Base-by-base conservation (phyloP, 2,329 filamentous ascomycete species). In the Aureobasidium namibiae region DNA sequence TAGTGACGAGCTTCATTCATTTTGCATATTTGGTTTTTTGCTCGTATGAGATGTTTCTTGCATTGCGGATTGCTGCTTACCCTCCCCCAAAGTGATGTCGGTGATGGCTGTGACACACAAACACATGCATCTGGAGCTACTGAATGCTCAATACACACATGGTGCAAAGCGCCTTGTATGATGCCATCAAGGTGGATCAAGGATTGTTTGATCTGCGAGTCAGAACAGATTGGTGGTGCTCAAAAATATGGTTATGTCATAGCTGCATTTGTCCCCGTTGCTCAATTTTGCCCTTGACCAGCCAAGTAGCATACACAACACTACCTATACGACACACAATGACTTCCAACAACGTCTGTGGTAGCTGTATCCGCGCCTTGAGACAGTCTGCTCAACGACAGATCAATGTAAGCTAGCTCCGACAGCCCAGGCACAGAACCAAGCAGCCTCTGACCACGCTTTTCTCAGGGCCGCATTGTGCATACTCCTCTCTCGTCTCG, bases 321-420 rank as follows among this genome's bases (percentile, higher is more conserved):
- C 6, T 14, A 29, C n/a, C 13, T 14, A 31, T 23, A n/a, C n/a
- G n/a, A n/a, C 38, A 14, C 33, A 58, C 48, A 44, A 67, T 67
- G 66, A 62, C 66, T n/a, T 53, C 60, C 24, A 62, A 62, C 34
- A 61, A 59, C 48, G 50, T 65, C 41, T 67, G 66, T 61, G 61
- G 61, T 29, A 61, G 63, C 39, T 67, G 66, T 54, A 52, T 67
- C 7, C 66, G 65, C 31, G 59, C 63, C 13, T 60, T 67, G 41
- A 61, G 65, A 53, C 61, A 62, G 29, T 24, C 29, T 38, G 21
- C 41, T 62, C 61, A 54, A 24, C 38, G 24, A 41, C 54, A 63
- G 18, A 44, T 60, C 36, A 63, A 49, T 9, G 62, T 61, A 53
- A 49, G 56, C 58, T 9, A 49, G 61, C 24, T 44, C 60, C 23